Base-by-base conservation (phyloP, 2,329 filamentous ascomycete genomes). In the Microdochium bolleyi region DNA sequence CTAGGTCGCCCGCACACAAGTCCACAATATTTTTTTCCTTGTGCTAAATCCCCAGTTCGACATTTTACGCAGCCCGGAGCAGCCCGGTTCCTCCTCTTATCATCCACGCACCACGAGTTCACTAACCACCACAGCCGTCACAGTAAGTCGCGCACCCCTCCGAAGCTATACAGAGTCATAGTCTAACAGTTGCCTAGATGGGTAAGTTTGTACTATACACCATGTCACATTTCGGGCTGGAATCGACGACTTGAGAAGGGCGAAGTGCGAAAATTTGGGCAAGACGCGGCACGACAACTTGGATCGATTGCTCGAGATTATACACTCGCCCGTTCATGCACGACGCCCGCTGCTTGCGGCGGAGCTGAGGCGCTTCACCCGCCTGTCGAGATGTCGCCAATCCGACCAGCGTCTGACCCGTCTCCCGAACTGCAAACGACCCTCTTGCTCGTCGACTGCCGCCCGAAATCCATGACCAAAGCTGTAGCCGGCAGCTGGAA, bases 91-190 rank as follows among this genome's bases (percentile, higher is more conserved):
- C 53, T 59, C 56, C 61, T 58, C 57, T 58, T 56, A 56, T 57
- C 55, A 62, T 59, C n/a, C 55, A 61, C 54, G 51, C 54, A 62
- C 60, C 67, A 73, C 67, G 70, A 70, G 65, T 27, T 14, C 24
- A 49, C 48, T 49, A 71, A 71, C 68, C 66, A 60, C 49, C 60
- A 22, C 57, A 63, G 48, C 64, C 64, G 69, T 73, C 73, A 78
- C 65, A 71, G 76, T 79, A 73, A 71, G 76, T 75, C 58, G 54
- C 51, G 49, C 53, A 58, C 53, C 54, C 53, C 52, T 55, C 24
- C 52, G 25, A 16, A 49, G 49, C 32, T 37, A 1, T 30, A 11
- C 25, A 37, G 32, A 19, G 53, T 46, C 27, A 21, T 44, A 53
- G 57, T 44, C 61, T 65, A 22, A 65, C 60, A 55, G 9, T 51